Evolutionary conservation across 148 eudicot species (phyloP).

Genomic region (Rheum nobile): DNA sequence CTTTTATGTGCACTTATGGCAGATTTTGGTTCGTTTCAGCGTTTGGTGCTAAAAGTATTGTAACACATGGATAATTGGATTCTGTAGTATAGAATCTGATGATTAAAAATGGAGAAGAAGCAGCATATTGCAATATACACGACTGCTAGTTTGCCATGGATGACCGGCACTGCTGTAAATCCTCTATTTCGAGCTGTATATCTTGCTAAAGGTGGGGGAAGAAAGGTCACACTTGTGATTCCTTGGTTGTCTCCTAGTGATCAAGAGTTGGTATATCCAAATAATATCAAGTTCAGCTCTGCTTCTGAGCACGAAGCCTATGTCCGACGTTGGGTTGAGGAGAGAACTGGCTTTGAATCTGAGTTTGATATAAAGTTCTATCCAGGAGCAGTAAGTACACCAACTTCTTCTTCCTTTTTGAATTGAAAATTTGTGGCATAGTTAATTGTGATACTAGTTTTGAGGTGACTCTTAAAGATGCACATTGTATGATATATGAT

Average conservation of each 20-base stretch:
- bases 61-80: not conserved
- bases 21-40: not conserved
- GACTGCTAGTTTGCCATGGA: constrained; percentile 98
- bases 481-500: not conserved
- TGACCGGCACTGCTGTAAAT: constrained; percentile 93
- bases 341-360: constrained; percentile 48
- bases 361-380: constrained; percentile 60
- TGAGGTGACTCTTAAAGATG: not conserved
- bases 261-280: constrained; percentile 69
- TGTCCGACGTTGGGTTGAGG: constrained; percentile 81
- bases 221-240: constrained; percentile 68
- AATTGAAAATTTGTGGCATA: not conserved
- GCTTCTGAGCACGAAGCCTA: constrained; percentile 66
- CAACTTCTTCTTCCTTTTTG: not conserved
- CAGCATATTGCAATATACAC: constrained; percentile 82
- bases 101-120: constrained; percentile 55
- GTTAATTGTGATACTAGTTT: not conserved
- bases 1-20: not conserved
- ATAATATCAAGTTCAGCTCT: constrained; percentile 45
- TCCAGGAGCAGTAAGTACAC: constrained; percentile 57
- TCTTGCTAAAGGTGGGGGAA: constrained; percentile 60
- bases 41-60: not conserved
- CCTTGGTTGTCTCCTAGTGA: constrained; percentile 77
- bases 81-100: constrained; percentile 9
- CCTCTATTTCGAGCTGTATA: constrained; percentile 92